Evolutionary conservation across 2,329 filamentous ascomycete genomes (phyloP).

Genomic region (Peltaster fructicola): DNA sequence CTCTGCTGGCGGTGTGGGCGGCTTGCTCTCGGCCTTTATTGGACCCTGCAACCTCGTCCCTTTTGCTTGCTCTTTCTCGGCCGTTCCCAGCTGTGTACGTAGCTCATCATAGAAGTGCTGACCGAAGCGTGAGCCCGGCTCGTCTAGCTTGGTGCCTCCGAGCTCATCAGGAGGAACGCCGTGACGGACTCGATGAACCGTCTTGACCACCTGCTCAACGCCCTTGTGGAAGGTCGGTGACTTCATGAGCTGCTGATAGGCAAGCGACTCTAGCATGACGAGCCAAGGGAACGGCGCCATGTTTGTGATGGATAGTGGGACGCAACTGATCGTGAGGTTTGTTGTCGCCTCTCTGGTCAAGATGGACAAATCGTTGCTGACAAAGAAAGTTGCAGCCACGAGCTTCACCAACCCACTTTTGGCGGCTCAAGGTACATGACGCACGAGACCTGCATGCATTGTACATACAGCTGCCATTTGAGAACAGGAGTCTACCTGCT

Average conservation of each 20-base stretch:
- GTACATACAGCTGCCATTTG: no score
- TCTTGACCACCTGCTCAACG: constrained; percentile 32
- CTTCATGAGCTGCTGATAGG: constrained; percentile 28
- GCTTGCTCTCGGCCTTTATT: constrained; percentile 2
- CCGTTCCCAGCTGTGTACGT: constrained; percentile 14
- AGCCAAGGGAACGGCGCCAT: constrained; percentile 21
- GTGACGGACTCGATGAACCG: constrained; percentile 26
- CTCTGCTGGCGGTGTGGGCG: constrained; percentile 2
- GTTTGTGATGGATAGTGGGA: no score
- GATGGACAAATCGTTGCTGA: no score
- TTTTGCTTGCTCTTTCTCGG: constrained; percentile 10
- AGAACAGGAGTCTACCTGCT: no score
- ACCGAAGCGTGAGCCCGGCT: constrained; percentile 22
- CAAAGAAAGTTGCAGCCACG: no score
- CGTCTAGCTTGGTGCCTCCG: constrained; percentile 30
- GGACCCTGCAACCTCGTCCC: constrained; percentile 4
- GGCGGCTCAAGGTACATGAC: no score
- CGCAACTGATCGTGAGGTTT: no score
- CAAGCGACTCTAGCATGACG: constrained; percentile 22
- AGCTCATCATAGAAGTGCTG: constrained; percentile 37
- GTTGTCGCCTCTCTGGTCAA: no score
- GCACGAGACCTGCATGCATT: no score
- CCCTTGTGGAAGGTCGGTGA: constrained; percentile 37
- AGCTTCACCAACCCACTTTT: no score
- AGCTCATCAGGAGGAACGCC: constrained; percentile 32